These are phyloP conservation scores for Fusarium hainanense DNA, from an alignment of 2,329 filamentous ascomycete genomes.

Conservation along the genomic window DNA sequence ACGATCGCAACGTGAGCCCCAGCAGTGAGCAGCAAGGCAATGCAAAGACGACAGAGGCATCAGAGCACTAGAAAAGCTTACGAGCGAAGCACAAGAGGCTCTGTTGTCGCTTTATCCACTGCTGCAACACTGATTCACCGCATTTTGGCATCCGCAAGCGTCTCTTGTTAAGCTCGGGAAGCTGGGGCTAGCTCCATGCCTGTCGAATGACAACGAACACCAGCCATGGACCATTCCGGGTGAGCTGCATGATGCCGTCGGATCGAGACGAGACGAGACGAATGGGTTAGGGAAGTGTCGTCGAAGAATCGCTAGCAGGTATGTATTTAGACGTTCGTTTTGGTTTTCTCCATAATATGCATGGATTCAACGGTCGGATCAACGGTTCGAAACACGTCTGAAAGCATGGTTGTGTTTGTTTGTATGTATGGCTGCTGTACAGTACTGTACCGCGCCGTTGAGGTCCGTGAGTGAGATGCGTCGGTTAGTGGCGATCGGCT, in stretches of 20 bases:
- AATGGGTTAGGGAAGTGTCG: conserved; percentile 33
- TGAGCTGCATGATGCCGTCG: conserved; percentile 42
- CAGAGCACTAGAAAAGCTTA: conserved; percentile 18
- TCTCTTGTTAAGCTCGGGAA: conserved; percentile 37
- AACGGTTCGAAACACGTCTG: neutral
- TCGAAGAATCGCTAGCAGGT: neutral
- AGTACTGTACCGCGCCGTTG: neutral
- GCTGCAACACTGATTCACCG: conserved; percentile 43
- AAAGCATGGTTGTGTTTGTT: neutral
- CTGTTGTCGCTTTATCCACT: conserved; percentile 27
- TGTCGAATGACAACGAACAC: conserved; percentile 33
- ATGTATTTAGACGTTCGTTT: neutral
- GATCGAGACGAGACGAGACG: conserved; percentile 31
- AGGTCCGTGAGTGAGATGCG: conserved; percentile 15
- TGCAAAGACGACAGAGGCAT: conserved; percentile 12
- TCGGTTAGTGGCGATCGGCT: conserved; percentile 23
- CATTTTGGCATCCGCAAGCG: conserved; percentile 46
- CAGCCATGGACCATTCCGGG: conserved; percentile 38
- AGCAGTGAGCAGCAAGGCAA: conserved; percentile 17
- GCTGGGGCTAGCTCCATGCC: conserved; percentile 35
- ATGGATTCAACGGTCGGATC: neutral
- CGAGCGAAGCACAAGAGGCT: conserved; percentile 31
- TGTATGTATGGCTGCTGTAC: neutral
- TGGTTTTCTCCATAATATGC: neutral
- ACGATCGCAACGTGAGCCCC: conserved; percentile 27